Base-by-base conservation (phyloP, 164 flowering plant species). In the Macadamia integrifolia region DNA sequence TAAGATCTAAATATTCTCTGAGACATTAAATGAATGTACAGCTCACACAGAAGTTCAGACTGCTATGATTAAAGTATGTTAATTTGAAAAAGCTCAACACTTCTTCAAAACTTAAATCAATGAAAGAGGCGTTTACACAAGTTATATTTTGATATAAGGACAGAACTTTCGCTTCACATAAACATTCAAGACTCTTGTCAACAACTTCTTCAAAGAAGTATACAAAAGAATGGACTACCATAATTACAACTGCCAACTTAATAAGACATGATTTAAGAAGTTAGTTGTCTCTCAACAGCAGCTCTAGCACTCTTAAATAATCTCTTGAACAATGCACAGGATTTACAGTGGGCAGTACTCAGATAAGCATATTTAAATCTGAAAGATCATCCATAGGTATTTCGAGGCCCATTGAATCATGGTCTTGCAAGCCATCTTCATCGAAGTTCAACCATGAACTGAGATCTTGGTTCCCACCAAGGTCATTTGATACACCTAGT, bases 341-440 rank as follows among this genome's bases (percentile, higher is more conserved):
- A 79, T 75, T 68, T 82, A 81, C 80, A 78, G 62, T 74, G 43
- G 71, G 40, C 61, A 28, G 35, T 72, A 76, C 62, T 80, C 76
- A 85, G 9, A 75, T 70, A 67, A 84, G 61, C 86, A 85, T 80
- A 73, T 81, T 80, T 71, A 87, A 70, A 7, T 83, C 86, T 9
- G 86, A 78, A 12, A 87, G 86, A 69, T 89, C 91, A 66, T 89
- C 92, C 94, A 89, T 83, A 40, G 94, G 94, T 70, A 86, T 84
- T 50, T 80, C 85, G 58, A 86, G 86, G 61, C 90, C 91, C 78
- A 72, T 66, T 46, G 79, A 70, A 74, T 81, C 85, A 75, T 78
- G 75, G 43, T 87, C 94, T 78, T 81, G 88, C 63, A 87, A 71
- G 13, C 75, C 80, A 31, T 82, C 89, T 60, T 76, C 90, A 56